These are phyloP conservation scores for Penicillium maclennaniae DNA, from an alignment of 495 filamentous ascomycete species.

Conservation along the genomic window DNA sequence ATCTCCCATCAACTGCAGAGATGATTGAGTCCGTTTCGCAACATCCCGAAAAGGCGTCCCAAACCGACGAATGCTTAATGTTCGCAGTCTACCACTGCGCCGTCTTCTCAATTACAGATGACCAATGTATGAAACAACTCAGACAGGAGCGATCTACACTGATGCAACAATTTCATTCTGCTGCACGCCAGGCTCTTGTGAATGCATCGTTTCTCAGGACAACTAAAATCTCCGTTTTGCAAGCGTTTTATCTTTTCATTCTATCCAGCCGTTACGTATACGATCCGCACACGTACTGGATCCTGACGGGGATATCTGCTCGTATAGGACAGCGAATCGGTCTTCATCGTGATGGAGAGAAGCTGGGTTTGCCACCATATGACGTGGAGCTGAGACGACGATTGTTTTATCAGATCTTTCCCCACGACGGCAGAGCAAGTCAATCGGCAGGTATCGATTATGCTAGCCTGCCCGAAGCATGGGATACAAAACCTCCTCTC, in stretches of 20 bases:
- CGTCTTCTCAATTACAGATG: conserved; percentile 29
- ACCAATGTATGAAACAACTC: conserved; percentile 24
- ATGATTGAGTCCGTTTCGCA: conserved; percentile 31
- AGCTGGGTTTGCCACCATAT: conserved; percentile 39
- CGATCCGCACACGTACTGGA: conserved; percentile 36
- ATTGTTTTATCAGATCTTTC: conserved; percentile 44
- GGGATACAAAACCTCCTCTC: conserved; percentile 37
- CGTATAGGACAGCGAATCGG: conserved; percentile 48
- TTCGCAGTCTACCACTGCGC: conserved; percentile 44
- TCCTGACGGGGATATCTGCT: conserved; percentile 41
- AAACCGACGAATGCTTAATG: conserved; percentile 36
- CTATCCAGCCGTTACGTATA: conserved; percentile 28
- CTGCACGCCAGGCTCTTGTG: conserved; percentile 22
- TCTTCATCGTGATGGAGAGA: conserved; percentile 45
- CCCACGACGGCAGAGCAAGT: conserved; percentile 35
- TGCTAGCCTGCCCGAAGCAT: conserved; percentile 14
- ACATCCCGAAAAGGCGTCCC: conserved; percentile 24
- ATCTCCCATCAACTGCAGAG: conserved; percentile 51
- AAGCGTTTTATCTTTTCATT: conserved; percentile 30
- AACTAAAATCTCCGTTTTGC: conserved; percentile 28
- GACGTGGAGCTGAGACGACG: conserved; percentile 48
- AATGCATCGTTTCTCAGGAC: conserved; percentile 33
- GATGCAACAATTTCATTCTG: conserved; percentile 20
- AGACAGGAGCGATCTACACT: conserved; percentile 7
- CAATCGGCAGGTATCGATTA: conserved; percentile 25